A percentile compares a stretch with the other conserved stretches of the same genome.
Evolutionary conservation across 2,329 filamentous ascomycete species (phyloP).

Genomic region (Coleophoma cylindrospora): DNA sequence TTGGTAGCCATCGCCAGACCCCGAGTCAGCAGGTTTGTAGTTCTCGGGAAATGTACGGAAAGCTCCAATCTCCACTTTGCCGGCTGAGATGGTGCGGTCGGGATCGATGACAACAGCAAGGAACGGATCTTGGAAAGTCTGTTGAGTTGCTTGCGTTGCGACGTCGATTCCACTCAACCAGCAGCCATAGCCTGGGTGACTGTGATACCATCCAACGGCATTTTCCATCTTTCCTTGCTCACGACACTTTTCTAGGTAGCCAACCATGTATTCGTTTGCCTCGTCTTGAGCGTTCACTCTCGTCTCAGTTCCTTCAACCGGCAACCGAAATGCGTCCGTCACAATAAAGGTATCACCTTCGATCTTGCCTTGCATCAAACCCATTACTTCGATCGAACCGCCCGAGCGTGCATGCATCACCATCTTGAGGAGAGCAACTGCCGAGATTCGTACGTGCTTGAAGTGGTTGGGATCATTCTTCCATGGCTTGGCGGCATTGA

Average conservation of each 20-base stretch:
- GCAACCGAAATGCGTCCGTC: slow-evolving; percentile 88
- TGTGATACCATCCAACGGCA: slow-evolving; percentile 96
- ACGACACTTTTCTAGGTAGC: slow-evolving; percentile 72
- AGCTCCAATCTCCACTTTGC: slow-evolving; percentile 92
- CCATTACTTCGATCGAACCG: slow-evolving; percentile 92
- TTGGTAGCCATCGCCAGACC: slow-evolving; percentile 53
- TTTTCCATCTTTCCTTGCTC: slow-evolving; percentile 82
- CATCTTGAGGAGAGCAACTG: slow-evolving; percentile 95
- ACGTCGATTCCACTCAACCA: slow-evolving; percentile 98
- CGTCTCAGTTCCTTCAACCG: slow-evolving; percentile 97
- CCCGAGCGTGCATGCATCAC: slow-evolving; percentile 98
- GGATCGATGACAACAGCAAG: slow-evolving; percentile 95
- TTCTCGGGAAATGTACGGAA: slow-evolving; percentile 85
- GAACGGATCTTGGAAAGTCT: slow-evolving; percentile 84
- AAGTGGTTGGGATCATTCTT: slow-evolving; percentile 76
- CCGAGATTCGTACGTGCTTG: slow-evolving; percentile 88
- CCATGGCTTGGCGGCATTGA: slow-evolving; percentile 69
- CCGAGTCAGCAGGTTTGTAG: slow-evolving; percentile 53
- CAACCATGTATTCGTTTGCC: slow-evolving; percentile 94
- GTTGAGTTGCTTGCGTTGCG: slow-evolving; percentile 78
- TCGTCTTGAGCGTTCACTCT: slow-evolving; percentile 94
- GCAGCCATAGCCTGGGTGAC: slow-evolving; percentile 94
- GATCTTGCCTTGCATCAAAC: slow-evolving; percentile 94
- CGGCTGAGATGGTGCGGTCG: slow-evolving; percentile 87
- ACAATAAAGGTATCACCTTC: slow-evolving; percentile 81